These are phyloP conservation scores for Podaxis sp. DNA, from an alignment of 768 basidiomycete genomes.

Conservation along the genomic window DNA sequence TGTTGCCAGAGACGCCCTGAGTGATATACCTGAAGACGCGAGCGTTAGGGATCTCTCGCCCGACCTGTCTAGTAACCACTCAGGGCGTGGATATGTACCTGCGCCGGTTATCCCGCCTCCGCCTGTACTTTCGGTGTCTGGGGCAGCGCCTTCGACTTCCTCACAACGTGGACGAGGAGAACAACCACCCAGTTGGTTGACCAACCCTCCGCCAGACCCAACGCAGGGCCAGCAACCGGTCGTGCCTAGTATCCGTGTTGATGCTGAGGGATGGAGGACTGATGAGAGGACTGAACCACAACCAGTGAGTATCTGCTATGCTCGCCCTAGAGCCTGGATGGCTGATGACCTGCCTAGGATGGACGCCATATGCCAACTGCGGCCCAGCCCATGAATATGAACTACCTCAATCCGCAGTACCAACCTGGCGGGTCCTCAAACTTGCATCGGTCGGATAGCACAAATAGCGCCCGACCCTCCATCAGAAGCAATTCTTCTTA, in stretches of 20 bases:
- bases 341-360: background rate
- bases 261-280: background rate
- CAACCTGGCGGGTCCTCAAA: background rate
- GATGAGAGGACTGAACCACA: background rate
- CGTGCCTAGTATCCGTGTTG: conserved; percentile 4
- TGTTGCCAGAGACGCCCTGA: background rate
- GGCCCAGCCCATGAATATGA: background rate
- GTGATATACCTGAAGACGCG: conserved; percentile 13
- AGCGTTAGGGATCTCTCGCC: background rate
- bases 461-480: background rate
- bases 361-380: background rate
- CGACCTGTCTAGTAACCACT: background rate
- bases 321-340: background rate
- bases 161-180: background rate
- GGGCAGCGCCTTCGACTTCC: background rate
- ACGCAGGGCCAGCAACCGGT: background rate
- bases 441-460: background rate
- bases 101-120: background rate
- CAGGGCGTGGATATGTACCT: background rate
- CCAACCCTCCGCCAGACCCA: background rate
- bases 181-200: background rate
- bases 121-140: background rate
- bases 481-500: conserved; percentile 1
- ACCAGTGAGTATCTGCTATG: background rate
- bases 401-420: background rate